Evolutionary conservation across 106 monocot genomes (phyloP).

Genomic region (Posidonia australis): DNA sequence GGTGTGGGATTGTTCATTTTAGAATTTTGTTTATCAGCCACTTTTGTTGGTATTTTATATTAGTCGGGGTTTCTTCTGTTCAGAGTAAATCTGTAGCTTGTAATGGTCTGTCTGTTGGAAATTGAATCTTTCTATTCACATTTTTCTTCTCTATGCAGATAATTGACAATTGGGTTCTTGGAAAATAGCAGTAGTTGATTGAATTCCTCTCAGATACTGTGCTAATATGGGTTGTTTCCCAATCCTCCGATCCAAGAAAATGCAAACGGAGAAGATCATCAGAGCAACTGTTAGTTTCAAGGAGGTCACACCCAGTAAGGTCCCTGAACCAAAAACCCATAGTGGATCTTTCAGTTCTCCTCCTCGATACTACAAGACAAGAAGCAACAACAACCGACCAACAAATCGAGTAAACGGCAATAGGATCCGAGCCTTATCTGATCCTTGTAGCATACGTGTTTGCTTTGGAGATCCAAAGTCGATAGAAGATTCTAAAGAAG

Average conservation of each 20-base stretch:
- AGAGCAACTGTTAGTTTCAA: neutral
- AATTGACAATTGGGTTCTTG: neutral
- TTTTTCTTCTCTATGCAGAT: neutral
- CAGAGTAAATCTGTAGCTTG: too few relatives aligned
- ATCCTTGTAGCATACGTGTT: slow-evolving; percentile 27
- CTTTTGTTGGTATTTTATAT: too few relatives aligned
- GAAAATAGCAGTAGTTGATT: neutral
- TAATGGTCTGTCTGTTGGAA: too few relatives aligned
- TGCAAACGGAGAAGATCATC: neutral
- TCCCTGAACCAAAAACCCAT: slow-evolving; percentile 50
- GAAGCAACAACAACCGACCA: slow-evolving; percentile 35
- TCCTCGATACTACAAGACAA: slow-evolving; percentile 70
- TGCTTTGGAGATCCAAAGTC: too few relatives aligned
- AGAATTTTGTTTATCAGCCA: too few relatives aligned
- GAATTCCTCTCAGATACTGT: neutral
- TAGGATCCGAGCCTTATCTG: slow-evolving; percentile 58
- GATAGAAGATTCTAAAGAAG: too few relatives aligned
- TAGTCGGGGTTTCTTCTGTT: too few relatives aligned
- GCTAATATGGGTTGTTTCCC: slow-evolving; percentile 3
- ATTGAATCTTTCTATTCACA: too few relatives aligned
- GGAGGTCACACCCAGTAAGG: slow-evolving; percentile 7
- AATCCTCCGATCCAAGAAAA: slow-evolving; percentile 1
- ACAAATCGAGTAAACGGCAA: slow-evolving; percentile 10
- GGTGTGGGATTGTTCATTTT: too few relatives aligned
- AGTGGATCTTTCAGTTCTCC: slow-evolving; percentile 65